Base-by-base conservation (phyloP, 2,329 filamentous ascomycete genomes). In the Colletotrichum cuscutae region DNA sequence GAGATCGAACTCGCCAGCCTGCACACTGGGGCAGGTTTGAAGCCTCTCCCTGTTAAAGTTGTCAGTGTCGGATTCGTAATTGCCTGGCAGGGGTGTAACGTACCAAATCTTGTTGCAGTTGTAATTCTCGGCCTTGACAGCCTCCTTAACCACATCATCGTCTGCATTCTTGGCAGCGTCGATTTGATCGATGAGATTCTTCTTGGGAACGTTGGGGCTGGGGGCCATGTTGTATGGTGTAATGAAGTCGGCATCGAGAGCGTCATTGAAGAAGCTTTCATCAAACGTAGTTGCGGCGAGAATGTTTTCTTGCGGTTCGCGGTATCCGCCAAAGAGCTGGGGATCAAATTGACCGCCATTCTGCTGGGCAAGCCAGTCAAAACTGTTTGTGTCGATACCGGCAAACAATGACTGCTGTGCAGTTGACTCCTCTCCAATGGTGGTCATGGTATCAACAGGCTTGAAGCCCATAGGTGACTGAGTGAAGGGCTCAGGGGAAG, bases 101-200 rank as follows among this genome's bases (percentile, higher is more conserved):
- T 89, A 98, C 96, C 96, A 98, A 64, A 98, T 95, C 81, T 97
- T 95, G 77, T 93, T 95, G 84, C 95, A 98, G 72, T 90, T 95
- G 78, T 98, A 87, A 79, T 94, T 88, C 76, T 92, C 87, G 37
- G 66, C 52, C 65, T 73, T 71, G 7, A 73, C 64, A 12, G 70
- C 60, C 30, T 74, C 73, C 74, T 81, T 78, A 4, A 91, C 84
- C 53, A 87, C 81, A 46, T 93, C 92, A 8, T 96, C 93, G 6
- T 92, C 90, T 5, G 90, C 87, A 69, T 94, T 90, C 81, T 94
- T 92, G 73, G 91, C 85, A 19, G 90, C 91, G 78, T 97, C 95
- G 74, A 97, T 94, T 80, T 94, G 89, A 52, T 92, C 89, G 74
- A 97, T 89, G 53, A 97, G 88, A 76, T 93, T 93, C 78, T 91